A percentile compares a stretch with the other conserved stretches of the same genome.
Evolutionary conservation across 768 basidiomycete species (phyloP).

Genomic region (Lactifluus echinatus): DNA sequence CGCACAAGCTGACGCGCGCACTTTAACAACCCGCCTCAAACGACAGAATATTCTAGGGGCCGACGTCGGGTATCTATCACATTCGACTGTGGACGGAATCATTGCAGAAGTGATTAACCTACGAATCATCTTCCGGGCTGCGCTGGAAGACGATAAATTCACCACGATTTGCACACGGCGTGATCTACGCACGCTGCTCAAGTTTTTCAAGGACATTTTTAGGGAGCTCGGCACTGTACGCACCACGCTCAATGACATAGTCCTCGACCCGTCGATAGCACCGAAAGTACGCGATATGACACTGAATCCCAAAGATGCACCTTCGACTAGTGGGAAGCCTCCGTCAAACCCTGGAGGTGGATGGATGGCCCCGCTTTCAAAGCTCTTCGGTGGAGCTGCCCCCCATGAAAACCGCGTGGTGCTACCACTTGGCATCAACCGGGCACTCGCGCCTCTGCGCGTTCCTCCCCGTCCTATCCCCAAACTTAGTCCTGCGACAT

Average conservation of each 20-base stretch:
- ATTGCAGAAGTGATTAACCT: constrained; percentile 59
- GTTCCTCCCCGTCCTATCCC: constrained; percentile 49
- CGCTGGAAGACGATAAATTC: constrained; percentile 67
- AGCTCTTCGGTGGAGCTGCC: constrained; percentile 50
- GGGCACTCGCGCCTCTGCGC: constrained; percentile 21
- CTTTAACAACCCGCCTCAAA: constrained; percentile 82
- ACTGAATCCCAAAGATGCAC: constrained; percentile 47
- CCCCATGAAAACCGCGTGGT: constrained; percentile 23
- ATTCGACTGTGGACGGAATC: constrained; percentile 68
- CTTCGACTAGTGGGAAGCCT: constrained; percentile 30
- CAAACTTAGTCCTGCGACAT: constrained; percentile 77
- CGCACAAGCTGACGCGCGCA: constrained; percentile 72
- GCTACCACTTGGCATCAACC: constrained; percentile 21
- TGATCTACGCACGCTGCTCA: constrained; percentile 77
- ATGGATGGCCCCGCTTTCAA: constrained; percentile 86
- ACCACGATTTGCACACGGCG: constrained; percentile 57
- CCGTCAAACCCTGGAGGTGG: constrained; percentile 31
- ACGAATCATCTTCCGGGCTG: constrained; percentile 62
- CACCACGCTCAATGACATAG: constrained; percentile 77
- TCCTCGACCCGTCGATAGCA: constrained; percentile 79
- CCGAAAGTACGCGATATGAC: constrained; percentile 61
- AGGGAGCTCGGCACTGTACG: constrained; percentile 76
- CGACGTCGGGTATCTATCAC: constrained; percentile 80
- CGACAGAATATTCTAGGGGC: constrained; percentile 82
- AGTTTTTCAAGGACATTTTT: constrained; percentile 78